phyloP scores from a whole-genome alignment of 495 filamentous ascomycete genomes.

The Daldinia vernicosa region DNA sequence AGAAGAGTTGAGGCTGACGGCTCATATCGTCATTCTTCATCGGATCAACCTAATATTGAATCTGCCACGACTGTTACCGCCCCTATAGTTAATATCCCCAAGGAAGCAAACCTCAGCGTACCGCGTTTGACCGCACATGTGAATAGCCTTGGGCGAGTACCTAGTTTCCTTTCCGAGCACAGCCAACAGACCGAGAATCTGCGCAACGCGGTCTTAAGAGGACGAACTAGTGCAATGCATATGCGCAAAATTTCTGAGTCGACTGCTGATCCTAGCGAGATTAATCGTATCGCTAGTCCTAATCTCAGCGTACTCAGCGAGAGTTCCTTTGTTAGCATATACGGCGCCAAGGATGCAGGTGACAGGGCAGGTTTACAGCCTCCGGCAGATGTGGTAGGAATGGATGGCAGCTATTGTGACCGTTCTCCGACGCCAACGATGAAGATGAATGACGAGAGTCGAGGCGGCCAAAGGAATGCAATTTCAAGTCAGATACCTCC shows the following conservation, averaged over 20 bases:
- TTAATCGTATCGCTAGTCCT: constrained; percentile 63
- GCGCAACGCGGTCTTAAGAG: constrained; percentile 68
- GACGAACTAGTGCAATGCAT: constrained; percentile 56
- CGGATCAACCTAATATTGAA: constrained; percentile 17
- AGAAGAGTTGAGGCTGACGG: constrained; percentile 49
- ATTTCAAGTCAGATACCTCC: constrained; percentile 6
- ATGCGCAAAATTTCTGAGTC: constrained; percentile 50
- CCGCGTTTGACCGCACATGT: constrained; percentile 30
- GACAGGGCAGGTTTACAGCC: constrained; percentile 38
- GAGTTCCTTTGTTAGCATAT: constrained; percentile 77
- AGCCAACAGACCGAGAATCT: constrained; percentile 71
- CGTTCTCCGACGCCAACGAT: constrained; percentile 29
- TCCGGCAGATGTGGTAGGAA: constrained; percentile 31
- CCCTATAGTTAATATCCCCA: constrained; percentile 28
- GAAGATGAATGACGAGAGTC: constrained; percentile 15
- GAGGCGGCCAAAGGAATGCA: background rate
- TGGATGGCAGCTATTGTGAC: constrained; percentile 44
- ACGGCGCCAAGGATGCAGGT: constrained; percentile 56
- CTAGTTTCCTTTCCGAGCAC: constrained; percentile 72
- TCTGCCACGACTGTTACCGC: constrained; percentile 2
- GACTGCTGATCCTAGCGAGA: constrained; percentile 47
- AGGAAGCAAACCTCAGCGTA: constrained; percentile 28
- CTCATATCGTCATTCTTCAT: constrained; percentile 37
- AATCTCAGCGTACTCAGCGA: constrained; percentile 81
- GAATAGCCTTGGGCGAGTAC: constrained; percentile 60